phyloP scores from a whole-genome alignment of 1,284 basidiomycete species.

The Kalmanozyma brasiliensis region DNA sequence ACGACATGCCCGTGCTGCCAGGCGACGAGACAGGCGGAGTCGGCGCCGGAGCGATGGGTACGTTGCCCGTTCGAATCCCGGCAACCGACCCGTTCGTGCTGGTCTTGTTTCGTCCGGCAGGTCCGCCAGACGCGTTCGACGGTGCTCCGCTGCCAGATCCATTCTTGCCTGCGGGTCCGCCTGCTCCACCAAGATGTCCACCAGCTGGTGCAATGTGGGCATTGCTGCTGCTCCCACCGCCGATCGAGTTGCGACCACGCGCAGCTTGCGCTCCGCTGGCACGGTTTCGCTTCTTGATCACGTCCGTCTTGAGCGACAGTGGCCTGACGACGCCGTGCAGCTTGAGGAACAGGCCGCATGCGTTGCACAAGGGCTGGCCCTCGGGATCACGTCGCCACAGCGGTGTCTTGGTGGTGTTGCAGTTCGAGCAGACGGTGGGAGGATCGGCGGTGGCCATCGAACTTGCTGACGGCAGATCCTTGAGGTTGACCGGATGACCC shows the following conservation, averaged over 20 bases:
- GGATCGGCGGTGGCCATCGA: constrained; percentile 56
- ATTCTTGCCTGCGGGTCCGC: constrained; percentile 11
- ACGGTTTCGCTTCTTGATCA: constrained; percentile 87
- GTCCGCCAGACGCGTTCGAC: not conserved
- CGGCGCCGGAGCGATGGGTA: constrained; percentile 47
- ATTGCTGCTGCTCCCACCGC: constrained; percentile 12
- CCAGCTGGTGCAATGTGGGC: constrained; percentile 32
- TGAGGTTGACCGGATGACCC: constrained; percentile 32
- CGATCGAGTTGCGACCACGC: constrained; percentile 18
- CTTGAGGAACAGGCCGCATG: constrained; percentile 75
- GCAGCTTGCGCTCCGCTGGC: constrained; percentile 45
- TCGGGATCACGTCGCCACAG: constrained; percentile 94
- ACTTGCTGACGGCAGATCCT: constrained; percentile 42
- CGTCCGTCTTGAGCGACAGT: constrained; percentile 92
- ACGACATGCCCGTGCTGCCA: constrained; percentile 27
- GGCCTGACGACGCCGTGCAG: constrained; percentile 93
- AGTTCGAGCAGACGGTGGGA: constrained; percentile 88
- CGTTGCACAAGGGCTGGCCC: constrained; percentile 83
- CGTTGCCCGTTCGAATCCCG: constrained; percentile 45
- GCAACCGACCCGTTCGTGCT: constrained; percentile 37
- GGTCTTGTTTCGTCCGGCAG: constrained; percentile 5
- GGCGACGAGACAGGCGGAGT: constrained; percentile 45
- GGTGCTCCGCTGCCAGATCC: constrained; percentile 1
- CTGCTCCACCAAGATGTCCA: constrained; percentile 3
- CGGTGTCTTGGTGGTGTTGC: constrained; percentile 93